Evolutionary conservation across 176 grass and related monocot genomes (phyloP).

Genomic region (Otatea glauca): DNA sequence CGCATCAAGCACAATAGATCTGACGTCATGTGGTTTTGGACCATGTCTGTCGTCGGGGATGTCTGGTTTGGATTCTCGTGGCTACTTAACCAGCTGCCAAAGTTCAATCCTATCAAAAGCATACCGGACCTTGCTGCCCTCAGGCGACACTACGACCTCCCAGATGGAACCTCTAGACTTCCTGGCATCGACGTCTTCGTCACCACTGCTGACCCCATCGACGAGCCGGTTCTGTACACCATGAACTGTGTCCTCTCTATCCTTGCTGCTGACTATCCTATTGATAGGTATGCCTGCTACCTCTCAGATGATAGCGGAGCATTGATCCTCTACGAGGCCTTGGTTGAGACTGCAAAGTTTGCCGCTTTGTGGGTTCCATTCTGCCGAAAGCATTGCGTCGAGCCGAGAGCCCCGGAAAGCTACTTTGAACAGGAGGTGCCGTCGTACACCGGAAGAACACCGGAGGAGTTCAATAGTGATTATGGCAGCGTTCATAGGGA

Average conservation of each 20-base stretch:
- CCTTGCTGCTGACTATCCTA: slow-evolving; percentile 28
- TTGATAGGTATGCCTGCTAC: slow-evolving; percentile 32
- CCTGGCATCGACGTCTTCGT: slow-evolving; percentile 41
- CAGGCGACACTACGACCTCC: neutral
- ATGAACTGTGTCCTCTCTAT: slow-evolving; percentile 40
- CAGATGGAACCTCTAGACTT: neutral
- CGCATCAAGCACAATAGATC: slow-evolving; percentile 9
- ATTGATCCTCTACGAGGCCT: slow-evolving; percentile 1
- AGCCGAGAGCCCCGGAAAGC: slow-evolving; percentile 33
- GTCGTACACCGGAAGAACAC: neutral
- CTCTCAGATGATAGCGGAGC: slow-evolving; percentile 37
- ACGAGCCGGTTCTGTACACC: slow-evolving; percentile 36
- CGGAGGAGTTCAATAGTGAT: slow-evolving; percentile 19
- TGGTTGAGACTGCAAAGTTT: slow-evolving; percentile 33
- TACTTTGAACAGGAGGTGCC: slow-evolving; percentile 9
- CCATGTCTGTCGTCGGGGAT: slow-evolving; percentile 4
- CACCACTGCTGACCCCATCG: slow-evolving; percentile 27
- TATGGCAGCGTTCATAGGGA: neutral
- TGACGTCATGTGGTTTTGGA: slow-evolving; percentile 42
- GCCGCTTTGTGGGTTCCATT: slow-evolving; percentile 39
- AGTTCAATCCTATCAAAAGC: slow-evolving; percentile 26
- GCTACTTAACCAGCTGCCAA: slow-evolving; percentile 43
- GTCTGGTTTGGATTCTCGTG: slow-evolving; percentile 38
- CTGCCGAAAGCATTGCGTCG: slow-evolving; percentile 31
- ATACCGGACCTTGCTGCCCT: slow-evolving; percentile 14